Evolutionary conservation across 2,329 filamentous ascomycete genomes (phyloP).

Genomic region (Colletotrichum cordylinicola): DNA sequence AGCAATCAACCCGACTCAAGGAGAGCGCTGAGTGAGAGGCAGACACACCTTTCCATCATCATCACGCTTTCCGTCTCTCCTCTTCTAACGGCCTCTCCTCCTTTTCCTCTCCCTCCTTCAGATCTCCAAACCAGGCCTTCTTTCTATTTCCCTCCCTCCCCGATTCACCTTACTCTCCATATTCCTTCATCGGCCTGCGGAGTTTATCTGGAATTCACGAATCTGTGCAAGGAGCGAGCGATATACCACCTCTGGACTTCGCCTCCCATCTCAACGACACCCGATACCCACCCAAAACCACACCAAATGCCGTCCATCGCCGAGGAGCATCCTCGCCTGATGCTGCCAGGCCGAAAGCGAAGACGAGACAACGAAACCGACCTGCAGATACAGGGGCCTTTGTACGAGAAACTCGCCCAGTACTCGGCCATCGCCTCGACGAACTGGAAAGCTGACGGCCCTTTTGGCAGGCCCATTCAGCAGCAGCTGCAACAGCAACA

Average conservation of each 20-base stretch:
- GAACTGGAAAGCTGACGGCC: conserved; percentile 19
- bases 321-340: conserved; percentile 21
- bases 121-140: neutral
- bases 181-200: neutral
- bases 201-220: neutral
- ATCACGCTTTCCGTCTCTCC: neutral
- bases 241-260: neutral
- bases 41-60: neutral
- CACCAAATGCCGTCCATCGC: conserved; percentile 22
- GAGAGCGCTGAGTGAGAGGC: neutral
- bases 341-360: conserved; percentile 18
- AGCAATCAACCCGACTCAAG: conserved; percentile 13
- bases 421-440: conserved; percentile 11
- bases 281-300: neutral
- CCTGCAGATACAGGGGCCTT: conserved; percentile 9
- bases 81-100: neutral
- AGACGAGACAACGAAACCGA: conserved; percentile 24
- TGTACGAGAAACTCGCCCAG: conserved; percentile 24
- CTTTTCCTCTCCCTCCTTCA: neutral
- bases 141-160: neutral
- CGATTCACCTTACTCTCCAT: neutral
- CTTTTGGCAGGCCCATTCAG: conserved; percentile 21
- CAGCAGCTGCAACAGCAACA: conserved; percentile 17
- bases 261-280: neutral
- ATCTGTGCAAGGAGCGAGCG: neutral